Evolutionary conservation across 2,329 filamentous ascomycete species (phyloP), one percentile per base, ranked within the genome.

Genomic region (Aspergillus sp.): DNA sequence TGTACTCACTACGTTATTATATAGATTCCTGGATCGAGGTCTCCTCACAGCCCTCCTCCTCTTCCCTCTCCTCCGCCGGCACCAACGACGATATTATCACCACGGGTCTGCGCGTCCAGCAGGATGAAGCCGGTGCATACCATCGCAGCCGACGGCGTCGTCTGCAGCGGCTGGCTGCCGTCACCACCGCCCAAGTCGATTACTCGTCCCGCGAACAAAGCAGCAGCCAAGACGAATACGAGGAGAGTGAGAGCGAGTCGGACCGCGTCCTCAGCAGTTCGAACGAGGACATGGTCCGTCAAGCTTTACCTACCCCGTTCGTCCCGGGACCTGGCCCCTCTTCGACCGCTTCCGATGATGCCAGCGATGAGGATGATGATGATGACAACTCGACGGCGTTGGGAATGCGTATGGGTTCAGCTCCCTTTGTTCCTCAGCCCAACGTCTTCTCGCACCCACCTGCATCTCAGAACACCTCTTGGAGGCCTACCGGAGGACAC

Each of bases 1-100:
- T 80, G 74, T 79, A 78, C 75, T 81, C 77, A 79, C 74, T 77
- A 32, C 74, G 70, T 49, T 76, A 77, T 69, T 79, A 78, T 59
- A 66, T 81, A 93, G 95, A 98, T 80, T 97, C 95, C 8, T 99
- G 95, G 95, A 87, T 98, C 68, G 94, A 99, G 75, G 88, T 99
- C 62, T 87, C 90, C 50, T 97, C 94, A 3, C 91, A 95, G 69
- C 92, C 94, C 7, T 97, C 94, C 0, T 96, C 94, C 2, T 96
- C 94, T 2, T 97, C 93, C 13, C 82, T 96, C 11, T 96, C 93
- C 19, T 96, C 85, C 19, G 78, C 87, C 57, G 87, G 89, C 72
- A 76, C 76, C 56, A 77, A 85, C 64, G 92, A 96, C 66, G 93
- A 97, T 71, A 94, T 96, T 66, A 90, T 96, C 65, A 96, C 92